Percentiles rank a stretch among this genome's conserved stretches.
Evolutionary conservation across 495 filamentous ascomycete genomes (phyloP).

Genomic region (Rostrohypoxylon terebratum): DNA sequence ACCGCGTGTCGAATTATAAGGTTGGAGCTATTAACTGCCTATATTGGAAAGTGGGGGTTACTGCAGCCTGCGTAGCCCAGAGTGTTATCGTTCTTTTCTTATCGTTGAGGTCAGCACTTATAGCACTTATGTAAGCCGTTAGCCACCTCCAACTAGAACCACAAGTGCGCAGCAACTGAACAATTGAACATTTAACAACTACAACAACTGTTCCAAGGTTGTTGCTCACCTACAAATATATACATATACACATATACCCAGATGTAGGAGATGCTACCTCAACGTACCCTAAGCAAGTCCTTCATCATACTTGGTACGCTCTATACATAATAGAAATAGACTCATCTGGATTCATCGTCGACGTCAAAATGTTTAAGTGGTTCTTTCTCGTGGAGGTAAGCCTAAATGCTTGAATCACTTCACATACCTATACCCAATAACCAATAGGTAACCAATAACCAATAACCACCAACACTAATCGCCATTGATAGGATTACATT

Average conservation of each 20-base stretch:
- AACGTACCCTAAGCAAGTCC: background rate
- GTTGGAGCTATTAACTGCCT: constrained; percentile 1
- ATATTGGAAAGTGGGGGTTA: constrained; percentile 1
- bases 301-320: background rate
- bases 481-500: constrained; percentile 44
- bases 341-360: background rate
- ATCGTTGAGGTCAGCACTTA: background rate
- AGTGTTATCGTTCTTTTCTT: background rate
- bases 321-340: no score
- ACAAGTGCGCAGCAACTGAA: background rate
- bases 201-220: background rate
- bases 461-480: constrained; percentile 4
- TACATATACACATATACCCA: no score
- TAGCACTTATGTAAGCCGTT: background rate
- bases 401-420: background rate
- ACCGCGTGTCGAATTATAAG: constrained; percentile 3
- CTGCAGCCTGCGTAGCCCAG: no score
- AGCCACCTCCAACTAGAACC: background rate
- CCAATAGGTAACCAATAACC: background rate
- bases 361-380: constrained; percentile 27
- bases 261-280: background rate
- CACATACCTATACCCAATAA: background rate
- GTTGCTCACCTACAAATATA: background rate
- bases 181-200: background rate
- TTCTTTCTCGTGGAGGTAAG: constrained; percentile 41